Evolutionary conservation across 2,329 filamentous ascomycete genomes (phyloP), one percentile per base, ranked within the genome.

Genomic region (Aureobasidium pullulans): DNA sequence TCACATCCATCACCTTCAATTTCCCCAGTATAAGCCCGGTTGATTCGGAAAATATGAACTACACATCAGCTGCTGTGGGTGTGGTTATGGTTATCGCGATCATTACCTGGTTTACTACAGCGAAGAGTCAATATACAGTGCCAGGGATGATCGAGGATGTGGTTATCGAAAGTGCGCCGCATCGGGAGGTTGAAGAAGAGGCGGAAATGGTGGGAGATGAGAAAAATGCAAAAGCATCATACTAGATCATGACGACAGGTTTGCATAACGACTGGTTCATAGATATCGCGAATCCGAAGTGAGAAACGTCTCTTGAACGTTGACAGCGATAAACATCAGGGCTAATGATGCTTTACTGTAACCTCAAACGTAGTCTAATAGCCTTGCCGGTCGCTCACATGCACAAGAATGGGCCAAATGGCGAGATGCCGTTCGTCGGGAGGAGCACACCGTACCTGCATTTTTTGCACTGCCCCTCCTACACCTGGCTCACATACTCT

Each of bases 21-120:
- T 80, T 84, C 59, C 81, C 82, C 0, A 76, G 73, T 0, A 66
- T 74, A 0, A 75, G 68, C 6, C 82, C 81, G 0, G 79, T 84
- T n/a, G 73, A 71, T 1, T 73, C 73, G 36, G 74, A 80, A 29
- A 81, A 80, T 37, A 84, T 84, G 81, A 84, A 83, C 60, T 83
- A 83, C 63, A 83, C 79, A 0, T 78, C 75, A 23, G 81, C 81
- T 0, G 81, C 81, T 0, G 77, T 83, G 32, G 81, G 81, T 0
- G 71, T 80, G 1, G 78, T 83, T 40, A 81, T 77, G 67, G 61
- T 82, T 5, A 71, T 84, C 16, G 78, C 76, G 15, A 43, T 74
- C 1, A 64, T 78, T 2, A 83, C 78, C 1, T 83, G 80, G 81
- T 61, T 81, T 7, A 78, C 75, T 1, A 81, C 77, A 0, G 80